Evolutionary conservation across 345 rosid genomes (phyloP).

Genomic region (Syzygium oleosum): DNA sequence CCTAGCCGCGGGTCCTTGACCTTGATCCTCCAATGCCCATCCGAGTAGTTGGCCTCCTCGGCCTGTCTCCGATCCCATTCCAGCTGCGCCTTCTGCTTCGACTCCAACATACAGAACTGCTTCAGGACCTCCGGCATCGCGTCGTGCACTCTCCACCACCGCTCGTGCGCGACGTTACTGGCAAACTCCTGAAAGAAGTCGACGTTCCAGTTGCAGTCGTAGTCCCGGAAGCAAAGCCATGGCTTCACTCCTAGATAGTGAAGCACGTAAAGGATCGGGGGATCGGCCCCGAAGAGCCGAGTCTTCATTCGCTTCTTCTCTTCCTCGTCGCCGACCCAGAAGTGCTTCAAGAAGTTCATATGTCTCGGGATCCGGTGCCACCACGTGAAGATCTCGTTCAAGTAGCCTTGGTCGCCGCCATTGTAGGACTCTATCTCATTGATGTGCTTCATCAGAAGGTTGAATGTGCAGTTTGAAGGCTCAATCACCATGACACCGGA

Average conservation of each 20-base stretch:
- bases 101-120: slow-evolving; percentile 62
- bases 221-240: slow-evolving; percentile 88
- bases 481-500: slow-evolving; percentile 90
- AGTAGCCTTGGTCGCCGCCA: slow-evolving; percentile 81
- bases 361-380: slow-evolving; percentile 89
- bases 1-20: slow-evolving; percentile 50
- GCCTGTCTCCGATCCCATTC: slow-evolving; percentile 84
- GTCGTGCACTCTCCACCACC: slow-evolving; percentile 96
- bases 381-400: slow-evolving; percentile 95
- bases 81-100: slow-evolving; percentile 90
- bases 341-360: slow-evolving; percentile 86
- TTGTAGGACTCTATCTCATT: slow-evolving; percentile 81
- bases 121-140: slow-evolving; percentile 81
- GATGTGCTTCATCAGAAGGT: slow-evolving; percentile 76
- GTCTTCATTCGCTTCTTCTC: slow-evolving; percentile 63
- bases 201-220: slow-evolving; percentile 91
- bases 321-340: slow-evolving; percentile 79
- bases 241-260: slow-evolving; percentile 90
- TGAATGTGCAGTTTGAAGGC: slow-evolving; percentile 79
- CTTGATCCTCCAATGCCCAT: slow-evolving; percentile 65
- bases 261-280: slow-evolving; percentile 78
- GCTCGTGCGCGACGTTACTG: slow-evolving; percentile 69
- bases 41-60: slow-evolving; percentile 54
- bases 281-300: slow-evolving; percentile 70
- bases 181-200: slow-evolving; percentile 88